Evolutionary conservation across 208 protist genomes (phyloP).

Genomic region (Porcisia hertigi): DNA sequence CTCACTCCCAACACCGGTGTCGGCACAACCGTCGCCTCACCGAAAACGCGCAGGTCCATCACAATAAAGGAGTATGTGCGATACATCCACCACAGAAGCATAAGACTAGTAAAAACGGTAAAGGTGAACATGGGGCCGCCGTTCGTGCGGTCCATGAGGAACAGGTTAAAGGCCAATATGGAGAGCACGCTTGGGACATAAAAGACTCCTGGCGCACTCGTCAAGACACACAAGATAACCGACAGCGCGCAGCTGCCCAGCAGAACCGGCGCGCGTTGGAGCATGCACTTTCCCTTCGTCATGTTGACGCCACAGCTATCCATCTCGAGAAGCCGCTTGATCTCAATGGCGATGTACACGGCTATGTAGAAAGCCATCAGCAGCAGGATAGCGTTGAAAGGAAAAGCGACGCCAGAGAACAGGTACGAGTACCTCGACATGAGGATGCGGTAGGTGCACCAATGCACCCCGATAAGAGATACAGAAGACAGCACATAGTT

Average conservation of each 20-base stretch:
- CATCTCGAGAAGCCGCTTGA: constrained; percentile 57
- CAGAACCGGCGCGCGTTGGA: constrained; percentile 30
- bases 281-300: constrained; percentile 21
- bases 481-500: constrained; percentile 36
- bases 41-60: constrained; percentile 79
- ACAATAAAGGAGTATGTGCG: constrained; percentile 88
- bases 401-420: constrained; percentile 70
- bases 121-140: constrained; percentile 72
- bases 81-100: constrained; percentile 91
- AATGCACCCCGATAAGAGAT: constrained; percentile 40
- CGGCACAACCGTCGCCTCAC: constrained; percentile 63
- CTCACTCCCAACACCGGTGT: constrained; percentile 61
- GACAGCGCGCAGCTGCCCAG: constrained; percentile 42
- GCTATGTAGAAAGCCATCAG: constrained; percentile 58
- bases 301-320: constrained; percentile 46
- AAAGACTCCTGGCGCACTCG: constrained; percentile 56
- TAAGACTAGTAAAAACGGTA: constrained; percentile 70
- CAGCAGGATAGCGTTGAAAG: constrained; percentile 65
- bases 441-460: constrained; percentile 69
- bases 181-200: constrained; percentile 54
- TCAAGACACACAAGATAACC: constrained; percentile 47
- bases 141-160: constrained; percentile 77
- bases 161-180: constrained; percentile 68
- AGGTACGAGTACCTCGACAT: constrained; percentile 79
- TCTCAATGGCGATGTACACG: constrained; percentile 50